phyloP scores from a whole-genome alignment of 805 yeast species.

The Lipomyces kockii region DNA sequence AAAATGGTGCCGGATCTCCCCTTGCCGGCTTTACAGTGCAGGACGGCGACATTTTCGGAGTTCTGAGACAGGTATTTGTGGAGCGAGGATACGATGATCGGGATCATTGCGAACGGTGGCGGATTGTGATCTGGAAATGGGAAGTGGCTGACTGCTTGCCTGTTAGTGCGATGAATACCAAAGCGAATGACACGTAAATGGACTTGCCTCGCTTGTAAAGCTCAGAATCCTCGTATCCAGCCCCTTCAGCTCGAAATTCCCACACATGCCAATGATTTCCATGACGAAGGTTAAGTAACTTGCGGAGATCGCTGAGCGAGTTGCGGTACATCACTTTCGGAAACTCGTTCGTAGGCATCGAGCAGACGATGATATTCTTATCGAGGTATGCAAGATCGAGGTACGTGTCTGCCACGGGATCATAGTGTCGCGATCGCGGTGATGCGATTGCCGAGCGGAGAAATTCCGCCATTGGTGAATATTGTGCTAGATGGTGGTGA shows the following conservation, averaged over 20 bases:
- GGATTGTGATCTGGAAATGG: slow-evolving; percentile 83
- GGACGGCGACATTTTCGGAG: slow-evolving; percentile 58
- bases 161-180: not conserved
- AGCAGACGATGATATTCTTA: slow-evolving; percentile 67
- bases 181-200: not conserved
- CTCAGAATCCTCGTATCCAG: slow-evolving; percentile 49
- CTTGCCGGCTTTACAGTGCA: slow-evolving; percentile 91
- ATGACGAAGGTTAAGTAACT: slow-evolving; percentile 54
- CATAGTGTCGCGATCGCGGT: slow-evolving; percentile 41
- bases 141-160: slow-evolving; percentile 45
- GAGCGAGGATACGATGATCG: slow-evolving; percentile 53
- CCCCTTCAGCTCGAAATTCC: slow-evolving; percentile 69
- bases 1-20: slow-evolving; percentile 85
- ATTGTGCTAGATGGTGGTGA: not conserved
- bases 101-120: slow-evolving; percentile 63
- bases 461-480: slow-evolving; percentile 38
- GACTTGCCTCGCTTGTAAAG: slow-evolving; percentile 40
- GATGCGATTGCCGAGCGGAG: slow-evolving; percentile 42
- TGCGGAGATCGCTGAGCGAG: slow-evolving; percentile 56
- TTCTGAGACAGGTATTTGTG: slow-evolving; percentile 48
- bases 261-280: slow-evolving; percentile 69
- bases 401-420: slow-evolving; percentile 44
- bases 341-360: slow-evolving; percentile 66
- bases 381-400: slow-evolving; percentile 73
- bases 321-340: slow-evolving; percentile 57